phyloP scores from a whole-genome alignment of 78 protist genomes.

The Anaeramoeba ignava region DNA sequence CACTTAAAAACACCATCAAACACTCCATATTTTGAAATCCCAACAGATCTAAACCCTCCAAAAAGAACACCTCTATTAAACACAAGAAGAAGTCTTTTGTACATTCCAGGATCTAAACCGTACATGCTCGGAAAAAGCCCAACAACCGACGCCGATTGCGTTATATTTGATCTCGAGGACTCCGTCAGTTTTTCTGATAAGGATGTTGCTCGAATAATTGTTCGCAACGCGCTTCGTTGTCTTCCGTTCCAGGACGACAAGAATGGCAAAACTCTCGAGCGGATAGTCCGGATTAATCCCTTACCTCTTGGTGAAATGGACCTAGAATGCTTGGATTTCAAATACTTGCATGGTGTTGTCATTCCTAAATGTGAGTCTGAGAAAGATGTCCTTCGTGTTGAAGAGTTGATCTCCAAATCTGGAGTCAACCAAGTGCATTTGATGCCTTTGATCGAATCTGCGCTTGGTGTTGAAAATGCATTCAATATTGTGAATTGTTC shows the following conservation, averaged over 20 bases:
- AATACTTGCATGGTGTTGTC: neutral
- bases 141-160: constrained; percentile 5
- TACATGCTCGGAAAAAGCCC: constrained; percentile 22
- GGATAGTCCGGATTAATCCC: constrained; percentile 12
- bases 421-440: neutral
- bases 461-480: constrained; percentile 22
- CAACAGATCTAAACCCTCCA: neutral
- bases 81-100: constrained; percentile 3
- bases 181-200: constrained; percentile 9
- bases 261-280: too few species aligned
- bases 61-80: neutral
- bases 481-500: neutral
- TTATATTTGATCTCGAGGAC: constrained; percentile 25
- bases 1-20: neutral
- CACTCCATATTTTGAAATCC: neutral
- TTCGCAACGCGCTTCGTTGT: constrained; percentile 12
- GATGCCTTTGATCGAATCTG: constrained; percentile 20
- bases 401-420: neutral
- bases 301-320: constrained; percentile 8
- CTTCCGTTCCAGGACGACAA: neutral
- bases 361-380: constrained; percentile 15
- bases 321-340: neutral
- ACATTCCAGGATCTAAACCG: constrained; percentile 16
- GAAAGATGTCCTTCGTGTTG: neutral
- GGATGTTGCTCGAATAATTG: constrained; percentile 11